phyloP scores from a whole-genome alignment of 176 grass and related monocot genomes.

The Cymbopogon citratus region DNA sequence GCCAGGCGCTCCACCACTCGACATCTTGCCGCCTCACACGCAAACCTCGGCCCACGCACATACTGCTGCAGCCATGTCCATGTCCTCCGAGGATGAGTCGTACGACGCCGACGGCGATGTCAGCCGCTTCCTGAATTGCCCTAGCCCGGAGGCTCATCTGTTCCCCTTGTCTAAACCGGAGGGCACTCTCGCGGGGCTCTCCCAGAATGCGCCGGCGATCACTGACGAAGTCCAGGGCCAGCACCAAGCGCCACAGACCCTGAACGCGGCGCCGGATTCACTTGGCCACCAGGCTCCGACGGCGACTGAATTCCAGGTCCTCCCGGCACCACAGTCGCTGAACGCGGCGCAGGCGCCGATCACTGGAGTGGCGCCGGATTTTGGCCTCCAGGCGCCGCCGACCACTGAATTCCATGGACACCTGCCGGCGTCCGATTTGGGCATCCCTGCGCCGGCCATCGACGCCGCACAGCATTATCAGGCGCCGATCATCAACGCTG shows the following conservation, averaged over 20 bases:
- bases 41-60: not conserved
- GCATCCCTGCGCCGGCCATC: not conserved
- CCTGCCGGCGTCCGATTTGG: not conserved
- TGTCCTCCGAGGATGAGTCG: too few species aligned
- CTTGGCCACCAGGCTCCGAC: too few species aligned
- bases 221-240: not conserved
- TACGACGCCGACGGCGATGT: not conserved
- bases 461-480: not conserved
- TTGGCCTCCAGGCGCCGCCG: not conserved
- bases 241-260: not conserved
- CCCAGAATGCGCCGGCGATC: not conserved
- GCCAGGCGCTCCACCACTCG: not conserved
- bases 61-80: too few species aligned
- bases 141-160: not conserved
- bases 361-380: too few species aligned
- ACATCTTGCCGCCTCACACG: not conserved
- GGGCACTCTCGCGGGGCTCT: too few species aligned
- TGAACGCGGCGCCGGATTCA: not conserved
- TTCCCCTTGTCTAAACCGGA: not conserved
- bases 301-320: too few species aligned
- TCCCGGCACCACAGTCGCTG: not conserved
- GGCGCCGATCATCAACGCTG: not conserved
- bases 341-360: too few species aligned
- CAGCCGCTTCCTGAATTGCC: not conserved
- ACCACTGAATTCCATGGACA: not conserved